Evolutionary conservation across 177 flowering plant genomes (phyloP).

Genomic region (Vitis hybrid): DNA sequence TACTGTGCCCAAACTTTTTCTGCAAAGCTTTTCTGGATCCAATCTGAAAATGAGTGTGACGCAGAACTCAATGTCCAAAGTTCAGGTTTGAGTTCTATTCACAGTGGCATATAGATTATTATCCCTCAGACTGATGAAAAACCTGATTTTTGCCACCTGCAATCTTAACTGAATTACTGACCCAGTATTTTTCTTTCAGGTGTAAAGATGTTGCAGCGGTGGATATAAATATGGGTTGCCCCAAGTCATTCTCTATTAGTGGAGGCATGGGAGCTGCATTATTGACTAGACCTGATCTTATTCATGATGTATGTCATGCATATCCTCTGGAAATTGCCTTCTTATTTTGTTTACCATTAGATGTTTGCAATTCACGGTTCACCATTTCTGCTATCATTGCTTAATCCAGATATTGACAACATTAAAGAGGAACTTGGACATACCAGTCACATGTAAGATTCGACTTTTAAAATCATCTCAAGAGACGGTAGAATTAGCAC

Average conservation of each 20-base stretch:
- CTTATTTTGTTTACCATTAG: too few species aligned
- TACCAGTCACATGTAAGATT: conserved; percentile 88
- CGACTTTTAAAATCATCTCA: conserved; percentile 69
- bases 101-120: too few species aligned
- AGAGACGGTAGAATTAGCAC: conserved; percentile 82
- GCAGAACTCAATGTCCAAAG: too few species aligned
- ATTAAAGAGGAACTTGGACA: conserved; percentile 72
- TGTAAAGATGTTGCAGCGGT: conserved; percentile 87
- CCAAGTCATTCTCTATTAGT: conserved; percentile 84
- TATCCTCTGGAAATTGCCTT: not conserved
- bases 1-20: too few species aligned
- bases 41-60: too few species aligned
- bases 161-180: not conserved
- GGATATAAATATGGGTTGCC: conserved; percentile 98
- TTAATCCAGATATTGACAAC: conserved; percentile 77
- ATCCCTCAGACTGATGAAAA: too few species aligned
- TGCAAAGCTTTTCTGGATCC: too few species aligned
- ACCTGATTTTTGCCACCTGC: too few species aligned
- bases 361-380: conserved; percentile 3
- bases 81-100: too few species aligned
- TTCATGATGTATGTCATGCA: conserved; percentile 72
- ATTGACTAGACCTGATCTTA: conserved; percentile 80
- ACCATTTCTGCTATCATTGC: not conserved
- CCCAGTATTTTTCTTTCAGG: conserved; percentile 35
- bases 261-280: conserved; percentile 99